phyloP scores from a whole-genome alignment of 2,329 filamentous ascomycete species.

The Pseudocercospora musae region DNA sequence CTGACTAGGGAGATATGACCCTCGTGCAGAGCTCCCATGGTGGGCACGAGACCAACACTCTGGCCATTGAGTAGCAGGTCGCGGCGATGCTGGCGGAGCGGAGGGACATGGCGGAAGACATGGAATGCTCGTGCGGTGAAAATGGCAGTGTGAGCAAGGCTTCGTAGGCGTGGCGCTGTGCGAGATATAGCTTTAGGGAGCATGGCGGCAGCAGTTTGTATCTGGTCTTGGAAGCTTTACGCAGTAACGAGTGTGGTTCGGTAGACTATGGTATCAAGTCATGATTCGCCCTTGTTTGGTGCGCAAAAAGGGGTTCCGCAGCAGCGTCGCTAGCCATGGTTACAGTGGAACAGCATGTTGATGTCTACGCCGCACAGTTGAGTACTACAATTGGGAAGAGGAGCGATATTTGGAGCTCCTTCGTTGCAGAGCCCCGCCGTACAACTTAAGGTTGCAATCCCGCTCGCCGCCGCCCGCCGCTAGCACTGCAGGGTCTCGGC shows the following conservation, averaged over 20 bases:
- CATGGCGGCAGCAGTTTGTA: neutral
- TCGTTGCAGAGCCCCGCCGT: neutral
- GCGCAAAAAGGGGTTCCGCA: neutral
- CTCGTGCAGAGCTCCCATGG: conserved; percentile 94
- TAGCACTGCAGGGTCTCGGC: neutral
- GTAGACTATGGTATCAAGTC: neutral
- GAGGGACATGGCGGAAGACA: conserved; percentile 71
- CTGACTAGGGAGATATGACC: conserved; percentile 86
- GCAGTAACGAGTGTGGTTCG: neutral
- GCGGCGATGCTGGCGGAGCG: conserved; percentile 67
- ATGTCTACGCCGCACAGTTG: conserved; percentile 11
- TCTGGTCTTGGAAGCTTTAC: neutral
- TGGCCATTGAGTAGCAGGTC: conserved; percentile 64
- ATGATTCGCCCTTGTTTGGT: neutral
- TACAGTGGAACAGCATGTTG: conserved; percentile 7
- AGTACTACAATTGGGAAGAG: neutral
- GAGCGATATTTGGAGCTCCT: neutral
- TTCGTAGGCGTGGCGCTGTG: neutral
- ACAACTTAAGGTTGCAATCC: neutral
- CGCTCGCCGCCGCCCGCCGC: neutral
- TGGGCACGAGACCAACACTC: conserved; percentile 84
- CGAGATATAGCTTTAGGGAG: neutral
- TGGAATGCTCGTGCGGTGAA: conserved; percentile 51
- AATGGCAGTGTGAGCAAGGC: neutral
- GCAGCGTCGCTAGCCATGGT: neutral